These are phyloP conservation scores for Cyberlindnera subsufficiens DNA, from an alignment of 805 yeast species.

Conservation along the genomic window DNA sequence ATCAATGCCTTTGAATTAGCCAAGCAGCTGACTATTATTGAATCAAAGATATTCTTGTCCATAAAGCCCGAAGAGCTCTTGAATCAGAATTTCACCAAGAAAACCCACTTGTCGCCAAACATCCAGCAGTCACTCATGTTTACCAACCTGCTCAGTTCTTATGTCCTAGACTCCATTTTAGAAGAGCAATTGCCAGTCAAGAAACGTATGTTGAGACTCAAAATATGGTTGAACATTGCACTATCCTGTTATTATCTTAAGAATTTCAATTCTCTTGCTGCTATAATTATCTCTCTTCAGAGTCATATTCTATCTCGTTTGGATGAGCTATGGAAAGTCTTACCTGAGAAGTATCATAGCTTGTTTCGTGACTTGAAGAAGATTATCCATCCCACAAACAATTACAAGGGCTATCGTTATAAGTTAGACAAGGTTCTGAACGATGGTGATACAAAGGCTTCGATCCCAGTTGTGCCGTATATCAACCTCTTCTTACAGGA, in stretches of 20 bases:
- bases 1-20: constrained; percentile 71
- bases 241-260: constrained; percentile 66
- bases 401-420: constrained; percentile 61
- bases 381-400: constrained; percentile 70
- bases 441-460: constrained; percentile 30
- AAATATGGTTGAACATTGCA: constrained; percentile 70
- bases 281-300: constrained; percentile 72
- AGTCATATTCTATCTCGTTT: constrained; percentile 65
- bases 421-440: constrained; percentile 53
- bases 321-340: constrained; percentile 48
- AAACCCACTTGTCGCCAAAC: constrained; percentile 56
- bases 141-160: constrained; percentile 66
- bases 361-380: constrained; percentile 59
- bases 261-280: constrained; percentile 74
- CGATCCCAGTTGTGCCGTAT: constrained; percentile 69
- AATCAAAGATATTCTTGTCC: constrained; percentile 56
- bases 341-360: constrained; percentile 55
- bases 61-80: constrained; percentile 62
- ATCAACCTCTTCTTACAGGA: constrained; percentile 72
- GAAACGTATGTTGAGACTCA: constrained; percentile 48
- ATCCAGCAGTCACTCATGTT: constrained; percentile 56
- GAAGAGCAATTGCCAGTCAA: constrained; percentile 42
- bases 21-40: constrained; percentile 69
- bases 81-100: constrained; percentile 55
- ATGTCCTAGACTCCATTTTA: constrained; percentile 64